Conservation (phyloP, 257 asterid genomes). For the Penstemon eatonii region DNA sequence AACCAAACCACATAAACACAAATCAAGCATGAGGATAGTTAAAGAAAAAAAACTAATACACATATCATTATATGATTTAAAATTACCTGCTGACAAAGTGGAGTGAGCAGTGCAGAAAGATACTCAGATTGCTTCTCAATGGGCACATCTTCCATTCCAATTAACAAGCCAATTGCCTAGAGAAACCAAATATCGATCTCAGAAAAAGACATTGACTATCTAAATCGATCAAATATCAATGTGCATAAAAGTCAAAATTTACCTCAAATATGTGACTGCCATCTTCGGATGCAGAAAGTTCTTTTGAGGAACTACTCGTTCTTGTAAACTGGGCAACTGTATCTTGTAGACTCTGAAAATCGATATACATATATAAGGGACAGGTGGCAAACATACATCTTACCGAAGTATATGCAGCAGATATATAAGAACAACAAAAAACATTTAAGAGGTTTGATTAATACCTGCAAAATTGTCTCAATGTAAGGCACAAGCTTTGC, state of each 20-base stretch:
- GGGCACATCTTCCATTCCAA: constrained; percentile 97
- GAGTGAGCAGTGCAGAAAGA: constrained; percentile 83
- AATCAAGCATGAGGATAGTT: constrained; percentile 3
- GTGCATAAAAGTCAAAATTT: constrained; percentile 8
- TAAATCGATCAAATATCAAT: constrained; percentile 5
- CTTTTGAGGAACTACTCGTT: constrained; percentile 50
- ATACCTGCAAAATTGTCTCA: constrained; percentile 93
- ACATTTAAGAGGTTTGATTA: background rate
- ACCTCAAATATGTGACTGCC: constrained; percentile 98
- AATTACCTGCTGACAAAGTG: constrained; percentile 90
- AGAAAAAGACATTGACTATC: constrained; percentile 20
- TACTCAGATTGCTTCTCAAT: constrained; percentile 79
- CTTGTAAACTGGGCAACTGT: constrained; percentile 71
- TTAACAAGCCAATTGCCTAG: constrained; percentile 91
- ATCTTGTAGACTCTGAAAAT: constrained; percentile 78
- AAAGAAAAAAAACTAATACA: background rate
- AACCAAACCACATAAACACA: constrained; percentile 11
- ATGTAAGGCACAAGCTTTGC: constrained; percentile 84
- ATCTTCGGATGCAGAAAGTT: constrained; percentile 69
- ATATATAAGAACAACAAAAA: constrained; percentile 17
- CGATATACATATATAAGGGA: constrained; percentile 16
- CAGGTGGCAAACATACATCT: constrained; percentile 1
- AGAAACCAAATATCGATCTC: constrained; percentile 18
- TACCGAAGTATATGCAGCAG: constrained; percentile 9
- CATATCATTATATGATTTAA: constrained; percentile 16